Evolutionary conservation across 2,329 filamentous ascomycete species (phyloP).

Genomic region (Aspergillus sp.): DNA sequence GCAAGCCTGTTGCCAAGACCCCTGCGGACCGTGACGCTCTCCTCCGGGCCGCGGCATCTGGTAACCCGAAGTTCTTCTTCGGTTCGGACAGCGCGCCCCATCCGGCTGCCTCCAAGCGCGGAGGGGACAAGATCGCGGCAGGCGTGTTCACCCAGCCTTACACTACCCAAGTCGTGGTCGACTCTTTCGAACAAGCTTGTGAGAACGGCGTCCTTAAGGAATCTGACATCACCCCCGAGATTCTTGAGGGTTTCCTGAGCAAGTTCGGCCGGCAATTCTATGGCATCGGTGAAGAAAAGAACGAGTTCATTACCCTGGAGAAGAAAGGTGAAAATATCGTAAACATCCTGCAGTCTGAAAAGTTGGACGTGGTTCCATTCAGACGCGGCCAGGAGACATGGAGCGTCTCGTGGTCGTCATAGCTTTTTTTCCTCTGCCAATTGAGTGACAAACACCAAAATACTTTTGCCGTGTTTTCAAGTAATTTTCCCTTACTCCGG

Average conservation of each 20-base stretch:
- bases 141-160: slow-evolving; percentile 59
- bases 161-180: slow-evolving; percentile 52
- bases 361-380: slow-evolving; percentile 60
- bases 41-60: slow-evolving; percentile 52
- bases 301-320: slow-evolving; percentile 50
- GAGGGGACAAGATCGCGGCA: slow-evolving; percentile 45
- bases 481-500: not conserved
- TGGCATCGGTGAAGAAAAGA: slow-evolving; percentile 42
- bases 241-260: slow-evolving; percentile 53
- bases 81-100: slow-evolving; percentile 68
- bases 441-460: not conserved
- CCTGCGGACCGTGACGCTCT: slow-evolving; percentile 67
- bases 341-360: slow-evolving; percentile 49
- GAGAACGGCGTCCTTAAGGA: slow-evolving; percentile 47
- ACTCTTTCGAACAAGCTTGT: slow-evolving; percentile 52
- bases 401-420: slow-evolving; percentile 28
- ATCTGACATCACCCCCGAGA: slow-evolving; percentile 49
- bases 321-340: slow-evolving; percentile 51
- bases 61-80: slow-evolving; percentile 59
- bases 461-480: not conserved
- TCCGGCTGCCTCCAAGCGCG: slow-evolving; percentile 49
- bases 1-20: slow-evolving; percentile 67
- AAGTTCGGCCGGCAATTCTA: slow-evolving; percentile 55
- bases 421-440: slow-evolving; percentile 9
- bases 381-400: slow-evolving; percentile 52